phyloP scores from a whole-genome alignment of 1,139 yeast species.

The Suhomyces yuchorum region DNA sequence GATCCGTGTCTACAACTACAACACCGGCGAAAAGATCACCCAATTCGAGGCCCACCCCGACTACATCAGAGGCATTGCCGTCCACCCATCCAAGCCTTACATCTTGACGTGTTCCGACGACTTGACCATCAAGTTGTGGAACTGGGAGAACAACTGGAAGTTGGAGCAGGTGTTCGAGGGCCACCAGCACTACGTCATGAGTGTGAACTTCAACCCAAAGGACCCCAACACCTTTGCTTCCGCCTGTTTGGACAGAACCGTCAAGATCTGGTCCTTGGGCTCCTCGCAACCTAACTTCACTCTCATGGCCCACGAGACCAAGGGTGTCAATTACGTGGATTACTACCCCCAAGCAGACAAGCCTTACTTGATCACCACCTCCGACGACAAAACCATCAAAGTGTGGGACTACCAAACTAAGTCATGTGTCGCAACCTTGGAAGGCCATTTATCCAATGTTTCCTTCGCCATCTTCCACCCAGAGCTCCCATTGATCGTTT shows the following conservation, averaged over 20 bases:
- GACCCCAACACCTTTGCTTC: slow-evolving; percentile 98
- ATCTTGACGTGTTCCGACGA: slow-evolving; percentile 91
- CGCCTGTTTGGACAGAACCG: slow-evolving; percentile 93
- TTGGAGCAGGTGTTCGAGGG: slow-evolving; percentile 91
- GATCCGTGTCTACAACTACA: slow-evolving; percentile 88
- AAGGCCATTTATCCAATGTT: slow-evolving; percentile 92
- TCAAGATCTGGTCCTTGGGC: slow-evolving; percentile 95
- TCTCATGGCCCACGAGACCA: slow-evolving; percentile 83
- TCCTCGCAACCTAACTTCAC: slow-evolving; percentile 91
- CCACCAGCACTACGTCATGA: slow-evolving; percentile 94
- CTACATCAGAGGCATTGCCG: slow-evolving; percentile 88
- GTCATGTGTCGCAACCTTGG: slow-evolving; percentile 89
- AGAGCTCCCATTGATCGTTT: slow-evolving; percentile 82
- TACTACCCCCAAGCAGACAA: slow-evolving; percentile 97
- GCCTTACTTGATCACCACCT: slow-evolving; percentile 89
- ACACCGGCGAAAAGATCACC: slow-evolving; percentile 89
- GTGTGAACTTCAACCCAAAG: slow-evolving; percentile 92
- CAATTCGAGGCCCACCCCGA: slow-evolving; percentile 99
- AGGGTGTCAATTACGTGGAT: slow-evolving; percentile 94
- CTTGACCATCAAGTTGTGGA: slow-evolving; percentile 89
- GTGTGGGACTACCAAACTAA: slow-evolving; percentile 98
- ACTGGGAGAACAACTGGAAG: slow-evolving; percentile 94
- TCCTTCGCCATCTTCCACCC: slow-evolving; percentile 98
- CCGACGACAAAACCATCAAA: slow-evolving; percentile 89
- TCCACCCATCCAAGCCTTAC: slow-evolving; percentile 91